Evolutionary conservation across 164 flowering plant species (phyloP).

Genomic region (Sextonia rubra): DNA sequence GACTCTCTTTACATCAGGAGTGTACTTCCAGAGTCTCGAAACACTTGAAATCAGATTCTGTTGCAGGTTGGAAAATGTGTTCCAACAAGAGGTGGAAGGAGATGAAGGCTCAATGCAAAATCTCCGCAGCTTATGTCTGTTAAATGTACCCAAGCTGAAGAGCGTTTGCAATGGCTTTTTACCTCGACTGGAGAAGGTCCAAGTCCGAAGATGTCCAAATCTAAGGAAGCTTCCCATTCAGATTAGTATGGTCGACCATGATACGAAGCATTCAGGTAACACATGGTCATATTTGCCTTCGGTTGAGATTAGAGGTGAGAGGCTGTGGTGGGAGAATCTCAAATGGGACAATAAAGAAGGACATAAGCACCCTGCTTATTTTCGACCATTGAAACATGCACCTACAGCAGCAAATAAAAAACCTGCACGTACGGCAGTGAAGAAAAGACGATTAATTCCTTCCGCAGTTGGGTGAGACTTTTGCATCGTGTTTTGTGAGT

Average conservation of each 20-base stretch:
- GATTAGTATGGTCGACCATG: too few relatives aligned
- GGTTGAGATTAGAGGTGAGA: background rate
- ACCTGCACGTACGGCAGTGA: too few relatives aligned
- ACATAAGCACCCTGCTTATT: background rate
- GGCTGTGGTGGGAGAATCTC: background rate
- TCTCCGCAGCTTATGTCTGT: background rate
- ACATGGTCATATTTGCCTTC: background rate
- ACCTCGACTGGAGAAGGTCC: background rate
- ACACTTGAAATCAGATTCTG: constrained; percentile 1
- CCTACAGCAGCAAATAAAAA: too few relatives aligned
- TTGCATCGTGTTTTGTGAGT: too few relatives aligned
- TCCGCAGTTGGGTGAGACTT: too few relatives aligned
- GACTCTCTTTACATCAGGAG: background rate
- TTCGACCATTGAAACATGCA: background rate
- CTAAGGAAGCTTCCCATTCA: background rate
- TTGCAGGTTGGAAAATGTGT: background rate
- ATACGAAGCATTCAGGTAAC: background rate
- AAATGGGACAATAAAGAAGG: background rate
- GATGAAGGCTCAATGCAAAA: background rate
- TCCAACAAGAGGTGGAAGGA: background rate
- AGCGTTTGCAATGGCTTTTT: background rate
- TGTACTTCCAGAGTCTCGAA: background rate
- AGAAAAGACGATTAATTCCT: too few relatives aligned
- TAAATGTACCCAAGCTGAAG: background rate
- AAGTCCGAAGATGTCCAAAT: background rate